phyloP scores from a whole-genome alignment of 352 stramenopile genomes.

The Aphanomyces astaci region DNA sequence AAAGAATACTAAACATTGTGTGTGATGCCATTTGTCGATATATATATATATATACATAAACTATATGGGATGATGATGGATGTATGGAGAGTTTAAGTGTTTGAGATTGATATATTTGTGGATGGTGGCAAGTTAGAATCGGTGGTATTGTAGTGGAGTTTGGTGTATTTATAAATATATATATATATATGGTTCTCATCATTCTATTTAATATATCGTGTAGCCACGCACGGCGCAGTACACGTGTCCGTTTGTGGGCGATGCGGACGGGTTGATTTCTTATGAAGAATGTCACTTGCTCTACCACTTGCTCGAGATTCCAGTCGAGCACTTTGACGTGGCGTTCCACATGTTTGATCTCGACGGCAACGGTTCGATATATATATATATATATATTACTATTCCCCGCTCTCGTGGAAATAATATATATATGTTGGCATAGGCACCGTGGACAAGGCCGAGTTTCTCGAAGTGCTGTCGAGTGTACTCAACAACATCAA shows the following conservation, averaged over 20 bases:
- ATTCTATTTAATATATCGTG: background rate
- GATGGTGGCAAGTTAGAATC: too few relatives aligned
- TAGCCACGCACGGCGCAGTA: conserved; percentile 52
- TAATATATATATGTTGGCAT: background rate
- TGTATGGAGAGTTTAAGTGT: too few relatives aligned
- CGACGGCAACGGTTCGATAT: conserved; percentile 43
- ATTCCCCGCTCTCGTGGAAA: background rate
- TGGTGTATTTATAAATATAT: too few relatives aligned
- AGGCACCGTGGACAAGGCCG: conserved; percentile 49
- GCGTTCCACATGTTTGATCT: conserved; percentile 78
- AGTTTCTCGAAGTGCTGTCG: conserved; percentile 68
- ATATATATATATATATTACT: too few relatives aligned
- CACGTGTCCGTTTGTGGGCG: conserved; percentile 61
- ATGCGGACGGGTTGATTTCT: conserved; percentile 61
- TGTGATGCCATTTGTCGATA: too few relatives aligned
- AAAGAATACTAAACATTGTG: too few relatives aligned
- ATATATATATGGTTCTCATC: too few relatives aligned
- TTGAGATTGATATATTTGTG: too few relatives aligned
- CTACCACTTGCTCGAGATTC: conserved; percentile 69
- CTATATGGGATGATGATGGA: too few relatives aligned
- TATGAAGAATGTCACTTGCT: conserved; percentile 78
- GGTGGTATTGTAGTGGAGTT: too few relatives aligned
- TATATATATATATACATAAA: too few relatives aligned
- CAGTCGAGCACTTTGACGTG: conserved; percentile 66
- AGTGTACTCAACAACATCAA: conserved; percentile 37